Base-by-base conservation (phyloP, 305 asterid species). In the Petunia hybrid region DNA sequence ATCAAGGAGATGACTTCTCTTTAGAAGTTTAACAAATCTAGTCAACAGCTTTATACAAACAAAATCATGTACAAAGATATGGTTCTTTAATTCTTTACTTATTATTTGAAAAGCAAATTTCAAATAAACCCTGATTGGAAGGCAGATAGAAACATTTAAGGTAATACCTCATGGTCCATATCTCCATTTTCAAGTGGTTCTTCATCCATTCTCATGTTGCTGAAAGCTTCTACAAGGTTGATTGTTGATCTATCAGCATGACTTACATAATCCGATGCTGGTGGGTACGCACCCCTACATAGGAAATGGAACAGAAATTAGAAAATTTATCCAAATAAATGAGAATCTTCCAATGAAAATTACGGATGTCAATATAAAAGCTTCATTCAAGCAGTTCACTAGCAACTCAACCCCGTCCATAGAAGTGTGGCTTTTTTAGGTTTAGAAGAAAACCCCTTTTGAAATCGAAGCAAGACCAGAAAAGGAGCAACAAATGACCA, bases 141-240 rank as follows among this genome's bases (percentile, higher is more conserved):
- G 78, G 38, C 63, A 51, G 53, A 53, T 51, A 51, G 63, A 6
- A 73, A 51, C 14, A 69, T 41, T 12, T 6, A 16, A 73, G 13
- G 13, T 73, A 22, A 79, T 86, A 92, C 99, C 96, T 95, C 97
- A 79, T 94, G 89, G 86, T 97, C 92, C 83, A 90, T 63, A 84
- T 83, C 97, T 82, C 99, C 99, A 87, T 97, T 95, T 87, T 91
- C 95, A 86, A 90, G 87, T 77, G 92, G 87, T 77, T 91, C 92
- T 83, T 92, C 93, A 43, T 87, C 93, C 77, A 91, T 75, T 83
- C 91, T 93, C 98, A 95, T 90, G 90, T 86, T 91, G 82, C 89
- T 89, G 84, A 92, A 92, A 69, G 85, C 82, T 83, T 95, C 99
- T 31, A 97, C 97, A 68, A 97, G 99, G 84, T 95, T 94, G 77